Percentiles rank a stretch among this genome's conserved stretches.
Conservation (phyloP, 139 green algal genomes). For the Chara braunii region DNA sequence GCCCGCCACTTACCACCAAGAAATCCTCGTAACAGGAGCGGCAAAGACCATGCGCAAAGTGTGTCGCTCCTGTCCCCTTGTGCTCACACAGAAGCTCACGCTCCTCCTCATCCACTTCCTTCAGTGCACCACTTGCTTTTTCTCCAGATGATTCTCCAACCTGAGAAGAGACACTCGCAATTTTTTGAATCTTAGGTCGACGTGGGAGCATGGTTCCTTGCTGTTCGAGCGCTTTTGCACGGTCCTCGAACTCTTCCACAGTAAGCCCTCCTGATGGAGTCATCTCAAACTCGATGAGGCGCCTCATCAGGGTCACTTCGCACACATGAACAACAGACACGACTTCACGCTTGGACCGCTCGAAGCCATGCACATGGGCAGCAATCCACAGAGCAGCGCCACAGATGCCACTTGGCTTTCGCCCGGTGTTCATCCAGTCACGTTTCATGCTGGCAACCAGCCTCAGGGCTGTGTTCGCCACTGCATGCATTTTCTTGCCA, state of each 20-base stretch:
- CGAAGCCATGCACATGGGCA: slow-evolving; percentile 76
- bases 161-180: too few species aligned
- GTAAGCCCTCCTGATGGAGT: slow-evolving; percentile 57
- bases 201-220: too few species aligned
- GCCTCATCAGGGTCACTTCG: slow-evolving; percentile 73
- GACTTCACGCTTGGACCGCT: slow-evolving; percentile 67
- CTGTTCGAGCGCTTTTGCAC: too few species aligned
- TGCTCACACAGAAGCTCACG: slow-evolving; percentile 35
- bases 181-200: too few species aligned
- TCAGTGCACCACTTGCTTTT: too few species aligned
- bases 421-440: slow-evolving; percentile 92
- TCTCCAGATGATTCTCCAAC: too few species aligned
- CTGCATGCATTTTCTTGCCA: slow-evolving; percentile 40
- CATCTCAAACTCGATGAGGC: slow-evolving; percentile 72
- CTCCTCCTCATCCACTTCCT: too few species aligned
- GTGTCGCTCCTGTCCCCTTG: slow-evolving; percentile 10
- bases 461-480: slow-evolving; percentile 75
- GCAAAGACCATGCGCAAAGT: slow-evolving; percentile 63
- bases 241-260: too few species aligned
- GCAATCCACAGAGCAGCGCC: slow-evolving; percentile 91
- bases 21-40: slow-evolving; percentile 39
- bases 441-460: slow-evolving; percentile 94
- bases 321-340: slow-evolving; percentile 89
- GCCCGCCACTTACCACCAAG: too few species aligned
- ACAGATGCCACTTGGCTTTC: slow-evolving; percentile 80